phyloP scores from a whole-genome alignment of 1,284 basidiomycete genomes.

The Naganishia albida region DNA sequence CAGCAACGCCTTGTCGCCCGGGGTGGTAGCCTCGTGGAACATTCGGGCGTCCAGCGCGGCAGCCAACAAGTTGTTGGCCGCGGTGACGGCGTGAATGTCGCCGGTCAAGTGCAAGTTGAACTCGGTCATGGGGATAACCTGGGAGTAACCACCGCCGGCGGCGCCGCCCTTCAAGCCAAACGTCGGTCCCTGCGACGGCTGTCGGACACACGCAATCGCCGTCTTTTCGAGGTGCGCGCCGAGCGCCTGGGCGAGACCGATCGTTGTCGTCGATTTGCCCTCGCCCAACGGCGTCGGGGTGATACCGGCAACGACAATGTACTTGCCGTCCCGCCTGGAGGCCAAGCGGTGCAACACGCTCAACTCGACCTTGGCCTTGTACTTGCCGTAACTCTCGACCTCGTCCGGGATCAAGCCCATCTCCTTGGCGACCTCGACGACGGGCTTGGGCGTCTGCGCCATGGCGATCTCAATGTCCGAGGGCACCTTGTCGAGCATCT shows the following conservation, averaged over 20 bases:
- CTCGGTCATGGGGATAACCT: slow-evolving; percentile 99
- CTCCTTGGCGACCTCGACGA: slow-evolving; percentile 81
- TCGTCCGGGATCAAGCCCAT: slow-evolving; percentile 85
- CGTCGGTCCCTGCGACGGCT: slow-evolving; percentile 97
- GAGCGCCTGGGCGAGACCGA: slow-evolving; percentile 94
- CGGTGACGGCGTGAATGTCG: slow-evolving; percentile 96
- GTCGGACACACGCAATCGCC: slow-evolving; percentile 96
- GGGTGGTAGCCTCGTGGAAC: slow-evolving; percentile 96
- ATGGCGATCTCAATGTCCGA: slow-evolving; percentile 94
- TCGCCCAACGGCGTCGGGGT: slow-evolving; percentile 97
- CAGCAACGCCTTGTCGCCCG: slow-evolving; percentile 86
- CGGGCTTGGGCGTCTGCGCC: slow-evolving; percentile 89
- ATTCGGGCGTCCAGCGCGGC: slow-evolving; percentile 96
- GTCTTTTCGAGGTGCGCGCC: slow-evolving; percentile 91
- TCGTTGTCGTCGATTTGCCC: slow-evolving; percentile 98
- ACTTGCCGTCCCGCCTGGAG: slow-evolving; percentile 90
- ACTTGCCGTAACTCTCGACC: slow-evolving; percentile 90
- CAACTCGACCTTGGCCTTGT: slow-evolving; percentile 97
- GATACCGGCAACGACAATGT: slow-evolving; percentile 95
- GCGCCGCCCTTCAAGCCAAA: slow-evolving; percentile 99
- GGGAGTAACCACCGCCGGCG: slow-evolving; percentile 96
- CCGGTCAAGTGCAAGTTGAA: slow-evolving; percentile 85
- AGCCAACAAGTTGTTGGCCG: slow-evolving; percentile 95
- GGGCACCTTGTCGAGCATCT: slow-evolving; percentile 80
- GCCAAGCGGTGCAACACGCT: slow-evolving; percentile 80